Conservation (phyloP, 345 rosid species). For the Eucalyptus virginea region DNA sequence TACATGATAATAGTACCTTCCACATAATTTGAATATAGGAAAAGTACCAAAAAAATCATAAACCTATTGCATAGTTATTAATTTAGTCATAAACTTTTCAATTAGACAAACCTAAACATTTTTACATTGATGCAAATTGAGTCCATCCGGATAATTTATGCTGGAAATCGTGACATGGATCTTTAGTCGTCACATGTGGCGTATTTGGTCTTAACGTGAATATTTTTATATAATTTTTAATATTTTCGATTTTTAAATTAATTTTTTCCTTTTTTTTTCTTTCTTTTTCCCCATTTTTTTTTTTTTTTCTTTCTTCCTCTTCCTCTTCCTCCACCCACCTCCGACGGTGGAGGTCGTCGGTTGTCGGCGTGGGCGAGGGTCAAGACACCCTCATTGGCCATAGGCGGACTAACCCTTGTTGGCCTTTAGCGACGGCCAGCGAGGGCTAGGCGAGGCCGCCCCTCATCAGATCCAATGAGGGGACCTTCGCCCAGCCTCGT, state of each 20-base stretch:
- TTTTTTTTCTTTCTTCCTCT: too few relatives aligned
- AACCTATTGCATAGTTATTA: rapidly evolving
- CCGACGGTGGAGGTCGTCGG: rapidly evolving
- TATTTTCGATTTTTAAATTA: too few relatives aligned
- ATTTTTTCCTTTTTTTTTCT: too few relatives aligned
- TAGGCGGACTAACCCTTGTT: rapidly evolving
- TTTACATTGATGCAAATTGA: rapidly evolving
- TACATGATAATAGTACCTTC: too few relatives aligned
- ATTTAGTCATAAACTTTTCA: too few relatives aligned
- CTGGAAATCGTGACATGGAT: too few relatives aligned
- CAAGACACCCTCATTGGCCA: too few relatives aligned
- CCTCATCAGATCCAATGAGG: rapidly evolving
- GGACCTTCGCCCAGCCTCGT: rapidly evolving
- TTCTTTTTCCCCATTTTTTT: rapidly evolving
- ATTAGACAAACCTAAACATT: rapidly evolving
- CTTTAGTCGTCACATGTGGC: rapidly evolving
- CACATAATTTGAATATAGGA: too few relatives aligned
- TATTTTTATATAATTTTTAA: too few relatives aligned
- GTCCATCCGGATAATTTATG: rapidly evolving
- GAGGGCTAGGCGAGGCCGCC: rapidly evolving
- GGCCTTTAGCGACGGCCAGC: rapidly evolving
- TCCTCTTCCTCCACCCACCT: too few relatives aligned
- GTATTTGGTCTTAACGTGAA: rapidly evolving
- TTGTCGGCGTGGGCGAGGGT: rapidly evolving
- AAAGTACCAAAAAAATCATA: too few relatives aligned